Conservation (phyloP, 495 filamentous ascomycete genomes). For the Penicillium dipodomyicola region DNA sequence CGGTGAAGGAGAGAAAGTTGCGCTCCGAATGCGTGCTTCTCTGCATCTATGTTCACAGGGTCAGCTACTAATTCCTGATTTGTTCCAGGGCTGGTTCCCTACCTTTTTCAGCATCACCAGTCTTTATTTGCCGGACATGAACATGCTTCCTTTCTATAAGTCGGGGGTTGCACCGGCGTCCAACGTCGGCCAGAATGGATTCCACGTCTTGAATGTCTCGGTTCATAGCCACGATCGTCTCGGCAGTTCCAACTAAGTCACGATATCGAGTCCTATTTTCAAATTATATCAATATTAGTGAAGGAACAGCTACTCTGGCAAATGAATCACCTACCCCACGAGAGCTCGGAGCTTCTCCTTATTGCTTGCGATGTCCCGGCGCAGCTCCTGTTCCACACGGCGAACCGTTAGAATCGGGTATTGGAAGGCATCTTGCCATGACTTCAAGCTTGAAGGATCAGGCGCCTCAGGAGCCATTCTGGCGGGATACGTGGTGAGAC, state of each 20-base stretch:
- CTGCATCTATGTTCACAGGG: constrained; percentile 42
- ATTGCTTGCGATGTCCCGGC: constrained; percentile 70
- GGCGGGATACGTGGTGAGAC: constrained; percentile 8
- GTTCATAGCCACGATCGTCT: constrained; percentile 88
- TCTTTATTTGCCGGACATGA: constrained; percentile 61
- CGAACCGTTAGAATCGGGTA: constrained; percentile 63
- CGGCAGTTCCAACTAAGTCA: constrained; percentile 87
- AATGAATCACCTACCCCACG: constrained; percentile 63
- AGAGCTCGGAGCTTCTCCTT: constrained; percentile 83
- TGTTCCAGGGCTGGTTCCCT: constrained; percentile 22
- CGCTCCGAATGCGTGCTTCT: constrained; percentile 56
- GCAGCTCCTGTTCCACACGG: constrained; percentile 62
- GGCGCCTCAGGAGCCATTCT: constrained; percentile 57
- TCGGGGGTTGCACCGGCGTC: constrained; percentile 71
- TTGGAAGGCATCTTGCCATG: constrained; percentile 68
- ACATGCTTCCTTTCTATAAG: constrained; percentile 64
- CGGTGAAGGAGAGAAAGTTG: constrained; percentile 63
- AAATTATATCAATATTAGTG: constrained; percentile 14
- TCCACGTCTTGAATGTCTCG: constrained; percentile 72
- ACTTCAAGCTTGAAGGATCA: constrained; percentile 57
- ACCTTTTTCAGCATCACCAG: constrained; percentile 46
- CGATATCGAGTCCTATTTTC: constrained; percentile 73
- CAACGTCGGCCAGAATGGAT: constrained; percentile 64
- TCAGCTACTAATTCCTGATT: constrained; percentile 22
- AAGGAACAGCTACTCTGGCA: not conserved